Base-by-base conservation (phyloP, 441 rosid genomes). In the Erodium texanum region DNA sequence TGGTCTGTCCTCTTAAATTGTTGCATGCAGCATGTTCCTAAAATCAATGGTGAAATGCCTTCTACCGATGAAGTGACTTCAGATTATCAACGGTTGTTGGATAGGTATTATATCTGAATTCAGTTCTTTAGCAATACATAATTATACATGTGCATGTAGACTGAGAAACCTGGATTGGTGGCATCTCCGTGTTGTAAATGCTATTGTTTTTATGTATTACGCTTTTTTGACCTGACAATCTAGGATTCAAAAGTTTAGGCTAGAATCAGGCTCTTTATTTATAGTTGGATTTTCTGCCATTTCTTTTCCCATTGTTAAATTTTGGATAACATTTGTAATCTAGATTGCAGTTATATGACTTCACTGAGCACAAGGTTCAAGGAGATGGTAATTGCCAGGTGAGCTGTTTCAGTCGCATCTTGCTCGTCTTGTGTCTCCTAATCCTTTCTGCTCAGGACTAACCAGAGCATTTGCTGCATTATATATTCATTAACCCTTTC, bases 351-450 rank as follows among this genome's bases (percentile, higher is more conserved):
- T 24, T 74, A 72, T 80, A 77, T 59, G 81, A 75, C 62, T 82
- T 85, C 19, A 73, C 74, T 5, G 89, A 85, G 82, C 75, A 70
- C 67, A 85, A 81, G 77, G 90, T 86, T 69, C 82, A 80, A 69
- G 90, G 90, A 18, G 90, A 86, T 81, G 90, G 90, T 56, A 83
- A 86, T 69, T 86, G 88, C 73, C 92, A 87, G 87, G 89, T 87
- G 48, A 67, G 75, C 70, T 67, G 22, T 68, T 71, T 64, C 45
- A 15, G n/a, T 36, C 20, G 38, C 62, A n/a, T 24, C 45, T 32
- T 54, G 36, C 68, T 64, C 16, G 22, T 63, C 48, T 45, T 52
- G 0, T 64, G 7, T 64, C n/a, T n/a, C n/a, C n/a, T n/a, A n/a
- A n/a, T n/a, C n/a, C n/a, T n/a, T n/a, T n/a, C n/a, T n/a, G n/a